Conservation (phyloP, 768 basidiomycete genomes). For the Russula sp. region DNA sequence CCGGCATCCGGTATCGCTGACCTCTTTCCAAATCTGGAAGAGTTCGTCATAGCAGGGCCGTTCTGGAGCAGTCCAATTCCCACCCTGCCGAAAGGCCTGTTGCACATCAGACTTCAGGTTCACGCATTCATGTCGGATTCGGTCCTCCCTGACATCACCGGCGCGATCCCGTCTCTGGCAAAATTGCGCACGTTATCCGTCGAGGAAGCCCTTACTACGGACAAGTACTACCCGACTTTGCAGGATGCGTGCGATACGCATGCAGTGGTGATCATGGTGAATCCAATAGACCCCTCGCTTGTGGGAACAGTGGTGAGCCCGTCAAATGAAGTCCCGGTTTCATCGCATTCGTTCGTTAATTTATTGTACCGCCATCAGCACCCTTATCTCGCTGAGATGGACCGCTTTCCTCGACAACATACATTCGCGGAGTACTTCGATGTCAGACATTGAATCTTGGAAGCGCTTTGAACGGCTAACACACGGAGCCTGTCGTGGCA, state of each 20-base stretch:
- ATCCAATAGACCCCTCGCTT: not conserved
- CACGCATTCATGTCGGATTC: conserved; percentile 12
- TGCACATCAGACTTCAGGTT: conserved; percentile 15
- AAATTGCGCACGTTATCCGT: conserved; percentile 5
- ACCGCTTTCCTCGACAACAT: conserved; percentile 10
- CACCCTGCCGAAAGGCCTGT: conserved; percentile 3
- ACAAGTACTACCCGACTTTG: conserved; percentile 5
- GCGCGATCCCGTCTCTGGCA: not conserved
- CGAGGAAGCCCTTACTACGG: conserved; percentile 2
- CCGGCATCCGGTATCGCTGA: conserved; percentile 9
- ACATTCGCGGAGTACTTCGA: conserved; percentile 10
- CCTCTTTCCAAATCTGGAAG: conserved; percentile 6
- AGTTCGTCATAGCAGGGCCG: conserved; percentile 11
- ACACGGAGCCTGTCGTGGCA: not conserved
- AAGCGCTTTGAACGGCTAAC: not conserved
- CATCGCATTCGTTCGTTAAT: not conserved
- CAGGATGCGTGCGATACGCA: not conserved
- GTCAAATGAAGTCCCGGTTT: too few relatives aligned
- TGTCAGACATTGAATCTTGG: not conserved
- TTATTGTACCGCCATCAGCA: not conserved
- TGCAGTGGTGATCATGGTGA: conserved; percentile 3
- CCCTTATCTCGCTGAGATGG: conserved; percentile 10
- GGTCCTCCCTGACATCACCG: not conserved
- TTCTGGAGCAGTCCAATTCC: conserved; percentile 13
- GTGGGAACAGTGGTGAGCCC: not conserved